These are phyloP conservation scores for Linnemannia exigua DNA, from an alignment of 192 early-diverging fungal genomes.

Conservation along the genomic window DNA sequence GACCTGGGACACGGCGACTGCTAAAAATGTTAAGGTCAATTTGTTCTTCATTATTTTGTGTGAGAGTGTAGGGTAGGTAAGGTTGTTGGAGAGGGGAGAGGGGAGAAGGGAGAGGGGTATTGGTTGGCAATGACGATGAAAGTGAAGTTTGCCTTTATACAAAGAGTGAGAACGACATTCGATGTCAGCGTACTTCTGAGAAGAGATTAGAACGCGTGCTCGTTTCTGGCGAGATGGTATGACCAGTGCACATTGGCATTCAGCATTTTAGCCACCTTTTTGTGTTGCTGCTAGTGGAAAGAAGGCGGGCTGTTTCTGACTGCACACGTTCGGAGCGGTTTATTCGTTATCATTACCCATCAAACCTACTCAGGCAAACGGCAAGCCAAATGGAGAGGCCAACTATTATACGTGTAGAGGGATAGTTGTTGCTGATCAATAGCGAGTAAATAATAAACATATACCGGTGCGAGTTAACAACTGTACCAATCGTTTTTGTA, in stretches of 20 bases:
- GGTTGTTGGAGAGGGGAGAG: background rate
- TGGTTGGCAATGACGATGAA: background rate
- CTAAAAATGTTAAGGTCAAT: constrained; percentile 14
- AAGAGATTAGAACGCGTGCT: background rate
- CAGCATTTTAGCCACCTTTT: background rate
- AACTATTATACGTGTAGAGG: too few species aligned
- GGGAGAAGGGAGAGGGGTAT: background rate
- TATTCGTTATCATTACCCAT: background rate
- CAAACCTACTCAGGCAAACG: too few species aligned
- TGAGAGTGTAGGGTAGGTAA: background rate
- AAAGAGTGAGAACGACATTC: background rate
- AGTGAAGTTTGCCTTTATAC: background rate
- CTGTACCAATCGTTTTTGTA: too few species aligned
- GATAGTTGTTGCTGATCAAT: too few species aligned
- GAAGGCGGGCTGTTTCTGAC: too few species aligned
- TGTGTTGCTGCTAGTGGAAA: background rate
- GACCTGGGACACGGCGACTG: constrained; percentile 23
- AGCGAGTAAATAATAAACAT: too few species aligned
- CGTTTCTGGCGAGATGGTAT: background rate
- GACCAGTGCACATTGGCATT: background rate
- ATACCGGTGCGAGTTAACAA: too few species aligned
- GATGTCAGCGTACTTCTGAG: background rate
- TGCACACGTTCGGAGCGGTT: background rate
- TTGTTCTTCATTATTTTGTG: constrained; percentile 18
- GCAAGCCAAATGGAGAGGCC: too few species aligned